Base-by-base conservation (phyloP, 768 basidiomycete genomes). In the Boletus patriciae region DNA sequence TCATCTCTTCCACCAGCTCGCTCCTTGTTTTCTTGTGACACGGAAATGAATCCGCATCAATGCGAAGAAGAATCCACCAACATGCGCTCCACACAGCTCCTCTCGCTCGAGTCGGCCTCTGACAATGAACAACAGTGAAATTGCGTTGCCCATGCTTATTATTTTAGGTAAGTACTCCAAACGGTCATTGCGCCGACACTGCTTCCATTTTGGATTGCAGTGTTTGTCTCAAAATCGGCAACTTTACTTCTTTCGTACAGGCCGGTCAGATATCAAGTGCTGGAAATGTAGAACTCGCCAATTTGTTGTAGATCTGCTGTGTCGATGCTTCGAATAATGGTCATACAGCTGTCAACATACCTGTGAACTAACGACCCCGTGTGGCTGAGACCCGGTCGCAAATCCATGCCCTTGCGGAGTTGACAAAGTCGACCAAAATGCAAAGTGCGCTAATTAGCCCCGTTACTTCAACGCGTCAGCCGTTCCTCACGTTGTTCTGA, bases 31-130 rank as follows among this genome's bases (percentile, higher is more conserved):
- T 59, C 61, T 60, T 61, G 57, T 55, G 59, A 62, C 59, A 62
- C 72, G 72, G 70, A 73, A 62, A 74, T 72, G 68, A 73, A 65
- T 57, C 58, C 61, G 55, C 68, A 63, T 62, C 69, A 66, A 31
- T 58, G 43, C 62, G 58, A 59, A 58, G 58, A 60, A 43, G 58
- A 60, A 43, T 57, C 38, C 50, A 50, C 54, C 43, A 66, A 43
- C 66, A 62, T 57, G 64, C 54, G 23, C 57, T 54, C 55, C 45
- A 54, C 62, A 57, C 58, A 59, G 60, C 62, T 60, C 55, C 46
- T 50, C 50, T 60, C 47, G 33, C 53, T 51, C 62, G 54, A 58
- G 50, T 62, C 61, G 54, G 44, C 61, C 44, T 56, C 55, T 60
- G 63, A 69, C 64, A 64, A 61, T 63, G 63, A 65, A 61, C 66